A percentile compares a stretch with the other conserved stretches of the same genome.
phyloP scores from a whole-genome alignment of 176 grass and related monocot species.

The Zoysia japonica region DNA sequence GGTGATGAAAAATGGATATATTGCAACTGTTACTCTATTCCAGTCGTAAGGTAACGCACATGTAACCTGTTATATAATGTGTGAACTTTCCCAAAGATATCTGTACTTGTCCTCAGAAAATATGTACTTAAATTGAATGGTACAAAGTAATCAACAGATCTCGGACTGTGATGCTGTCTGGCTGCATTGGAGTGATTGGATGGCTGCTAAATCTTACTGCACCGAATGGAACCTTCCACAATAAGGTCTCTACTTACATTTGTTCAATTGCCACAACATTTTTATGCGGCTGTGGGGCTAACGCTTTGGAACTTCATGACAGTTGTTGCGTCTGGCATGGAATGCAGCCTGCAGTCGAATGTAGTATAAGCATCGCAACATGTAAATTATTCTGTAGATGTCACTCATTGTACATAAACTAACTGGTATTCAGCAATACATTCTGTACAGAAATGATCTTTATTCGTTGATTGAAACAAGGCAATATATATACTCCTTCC shows the following conservation, averaged over 20 bases:
- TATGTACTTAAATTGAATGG: not conserved
- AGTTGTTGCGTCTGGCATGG: not conserved
- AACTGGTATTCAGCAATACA: not conserved
- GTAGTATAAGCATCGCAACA: not conserved
- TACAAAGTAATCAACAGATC: not conserved
- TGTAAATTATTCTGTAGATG: constrained; percentile 47
- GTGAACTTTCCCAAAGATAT: not conserved
- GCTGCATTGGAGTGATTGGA: constrained; percentile 3
- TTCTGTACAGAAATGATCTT: constrained; percentile 49
- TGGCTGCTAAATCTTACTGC: not conserved
- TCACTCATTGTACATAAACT: constrained; percentile 39
- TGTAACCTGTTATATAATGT: not conserved
- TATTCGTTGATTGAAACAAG: constrained; percentile 30
- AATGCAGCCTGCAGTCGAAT: not conserved
- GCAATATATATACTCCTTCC: constrained; percentile 1
- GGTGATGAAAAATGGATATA: constrained; percentile 98
- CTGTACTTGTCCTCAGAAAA: not conserved
- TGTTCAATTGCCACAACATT: not conserved
- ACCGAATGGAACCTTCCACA: not conserved
- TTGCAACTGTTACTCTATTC: constrained; percentile 90
- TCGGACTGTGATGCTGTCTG: constrained; percentile 2
- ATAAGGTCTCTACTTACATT: not conserved
- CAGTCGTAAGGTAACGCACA: constrained; percentile 54
- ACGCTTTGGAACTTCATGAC: not conserved
- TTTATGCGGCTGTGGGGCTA: not conserved